These are phyloP conservation scores for Steccherinum ochraceum DNA, from an alignment of 768 basidiomycete species.

Conservation along the genomic window DNA sequence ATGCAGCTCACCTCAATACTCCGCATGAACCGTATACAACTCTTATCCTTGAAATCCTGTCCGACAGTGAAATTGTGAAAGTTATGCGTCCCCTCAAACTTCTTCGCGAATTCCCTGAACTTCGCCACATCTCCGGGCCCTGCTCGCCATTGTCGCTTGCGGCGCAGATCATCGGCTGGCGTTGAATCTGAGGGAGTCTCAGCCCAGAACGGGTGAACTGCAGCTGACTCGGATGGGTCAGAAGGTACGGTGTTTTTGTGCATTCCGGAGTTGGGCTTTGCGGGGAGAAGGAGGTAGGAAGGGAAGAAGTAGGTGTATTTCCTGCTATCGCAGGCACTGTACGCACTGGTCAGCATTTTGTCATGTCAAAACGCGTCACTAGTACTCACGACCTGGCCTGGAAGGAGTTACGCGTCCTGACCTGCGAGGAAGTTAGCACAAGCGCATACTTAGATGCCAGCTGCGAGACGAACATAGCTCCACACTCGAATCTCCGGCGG, in stretches of 20 bases:
- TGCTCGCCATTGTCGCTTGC: conserved; percentile 71
- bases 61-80: conserved; percentile 97
- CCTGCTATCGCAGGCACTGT: conserved; percentile 85
- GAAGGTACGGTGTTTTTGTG: conserved; percentile 32
- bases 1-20: conserved; percentile 59
- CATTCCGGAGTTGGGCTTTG: conserved; percentile 69
- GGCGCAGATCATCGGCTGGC: conserved; percentile 51
- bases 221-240: conserved; percentile 17
- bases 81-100: conserved; percentile 87
- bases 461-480: conserved; percentile 58
- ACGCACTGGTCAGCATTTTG: conserved; percentile 1
- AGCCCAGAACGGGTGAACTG: conserved; percentile 59
- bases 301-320: conserved; percentile 98
- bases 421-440: conserved; percentile 27
- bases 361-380: not conserved
- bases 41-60: conserved; percentile 76
- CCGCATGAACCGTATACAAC: conserved; percentile 84
- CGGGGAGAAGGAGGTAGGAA: conserved; percentile 86
- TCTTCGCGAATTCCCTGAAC: conserved; percentile 50
- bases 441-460: not conserved
- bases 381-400: conserved; percentile 61
- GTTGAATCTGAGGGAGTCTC: conserved; percentile 28
- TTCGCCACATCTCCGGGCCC: conserved; percentile 42
- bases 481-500: conserved; percentile 92
- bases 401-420: conserved; percentile 75